Evolutionary conservation across 495 filamentous ascomycete species (phyloP).

Genomic region (Hypoxylon rickii): DNA sequence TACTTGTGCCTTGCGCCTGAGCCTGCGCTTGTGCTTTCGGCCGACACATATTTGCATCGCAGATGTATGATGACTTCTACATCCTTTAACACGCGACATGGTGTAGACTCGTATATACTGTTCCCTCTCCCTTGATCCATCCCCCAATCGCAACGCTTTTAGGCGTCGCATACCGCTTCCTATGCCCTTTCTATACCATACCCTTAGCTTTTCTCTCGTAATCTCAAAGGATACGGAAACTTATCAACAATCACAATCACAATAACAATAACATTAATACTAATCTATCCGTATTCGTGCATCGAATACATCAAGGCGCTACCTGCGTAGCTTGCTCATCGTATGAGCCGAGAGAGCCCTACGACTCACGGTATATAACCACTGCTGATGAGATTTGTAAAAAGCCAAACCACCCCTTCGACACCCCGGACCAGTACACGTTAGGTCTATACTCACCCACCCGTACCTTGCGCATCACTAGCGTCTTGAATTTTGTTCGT

Average conservation of each 20-base stretch:
- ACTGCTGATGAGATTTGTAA: constrained; percentile 13
- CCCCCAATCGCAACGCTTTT: constrained; percentile 20
- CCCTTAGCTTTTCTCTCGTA: too few relatives aligned
- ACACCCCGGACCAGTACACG: constrained; percentile 25
- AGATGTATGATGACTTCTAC: constrained; percentile 41
- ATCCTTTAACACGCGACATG: constrained; percentile 29
- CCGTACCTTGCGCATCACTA: too few relatives aligned
- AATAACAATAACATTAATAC: too few relatives aligned
- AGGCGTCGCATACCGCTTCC: constrained; percentile 21
- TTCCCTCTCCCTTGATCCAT: constrained; percentile 6
- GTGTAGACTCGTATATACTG: constrained; percentile 25
- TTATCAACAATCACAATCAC: too few relatives aligned
- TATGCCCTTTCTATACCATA: background rate
- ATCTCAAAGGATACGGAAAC: too few relatives aligned
- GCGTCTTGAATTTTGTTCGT: too few relatives aligned
- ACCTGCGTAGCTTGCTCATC: too few relatives aligned
- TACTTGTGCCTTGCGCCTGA: too few relatives aligned
- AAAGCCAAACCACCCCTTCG: background rate
- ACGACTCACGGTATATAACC: constrained; percentile 1
- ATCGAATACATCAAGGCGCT: too few relatives aligned
- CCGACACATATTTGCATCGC: constrained; percentile 7
- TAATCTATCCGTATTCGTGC: too few relatives aligned
- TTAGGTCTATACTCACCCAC: too few relatives aligned
- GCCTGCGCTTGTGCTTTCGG: too few relatives aligned
- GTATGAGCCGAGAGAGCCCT: constrained; percentile 8